Evolutionary conservation across 805 yeast species (phyloP).

Genomic region (Wickerhamomyces silvicola): DNA sequence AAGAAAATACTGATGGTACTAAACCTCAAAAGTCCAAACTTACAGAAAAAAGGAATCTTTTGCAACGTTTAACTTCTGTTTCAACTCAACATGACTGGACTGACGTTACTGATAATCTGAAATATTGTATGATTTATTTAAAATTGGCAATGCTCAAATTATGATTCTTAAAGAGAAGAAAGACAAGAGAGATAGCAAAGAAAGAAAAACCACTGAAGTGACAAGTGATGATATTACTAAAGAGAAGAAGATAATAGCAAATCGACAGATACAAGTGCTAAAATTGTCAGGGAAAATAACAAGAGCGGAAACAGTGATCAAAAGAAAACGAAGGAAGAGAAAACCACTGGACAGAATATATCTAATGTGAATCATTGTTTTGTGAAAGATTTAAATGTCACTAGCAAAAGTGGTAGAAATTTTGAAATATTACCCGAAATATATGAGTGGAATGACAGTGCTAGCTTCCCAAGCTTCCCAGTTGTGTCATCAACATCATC

Average conservation of each 20-base stretch:
- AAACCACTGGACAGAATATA: too few species aligned
- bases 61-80: too few species aligned
- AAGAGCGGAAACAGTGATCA: conserved; percentile 39
- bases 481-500: conserved; percentile 31
- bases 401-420: conserved; percentile 22
- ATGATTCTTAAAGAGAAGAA: not conserved
- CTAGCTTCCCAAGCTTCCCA: conserved; percentile 49
- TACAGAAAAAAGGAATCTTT: too few species aligned
- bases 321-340: conserved; percentile 43
- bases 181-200: not conserved
- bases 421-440: conserved; percentile 43
- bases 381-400: conserved; percentile 37
- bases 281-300: not conserved
- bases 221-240: not conserved
- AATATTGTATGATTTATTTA: not conserved
- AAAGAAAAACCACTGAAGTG: not conserved
- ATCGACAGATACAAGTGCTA: not conserved
- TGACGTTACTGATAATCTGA: not conserved
- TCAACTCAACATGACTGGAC: too few species aligned
- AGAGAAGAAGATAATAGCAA: conserved; percentile 1
- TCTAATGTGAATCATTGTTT: conserved; percentile 57
- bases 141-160: not conserved
- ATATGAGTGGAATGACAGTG: conserved; percentile 50
- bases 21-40: too few species aligned
- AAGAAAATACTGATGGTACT: too few species aligned